Conservation (phyloP, 345 rosid genomes). For the Sisymbrium irio region DNA sequence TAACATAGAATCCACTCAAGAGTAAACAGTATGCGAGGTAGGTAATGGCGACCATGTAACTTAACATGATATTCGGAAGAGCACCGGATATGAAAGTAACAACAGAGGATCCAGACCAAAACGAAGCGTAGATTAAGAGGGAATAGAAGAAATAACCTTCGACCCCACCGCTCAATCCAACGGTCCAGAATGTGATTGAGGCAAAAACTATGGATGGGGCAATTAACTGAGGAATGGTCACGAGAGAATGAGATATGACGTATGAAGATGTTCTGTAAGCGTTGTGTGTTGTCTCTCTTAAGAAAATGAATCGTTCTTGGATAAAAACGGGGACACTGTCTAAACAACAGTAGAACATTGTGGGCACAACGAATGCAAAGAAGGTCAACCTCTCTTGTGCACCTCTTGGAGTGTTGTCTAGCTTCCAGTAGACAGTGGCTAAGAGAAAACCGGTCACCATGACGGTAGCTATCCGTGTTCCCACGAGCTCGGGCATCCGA, state of each 20-base stretch:
- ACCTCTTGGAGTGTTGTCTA: constrained; percentile 40
- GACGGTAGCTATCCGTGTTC: constrained; percentile 10
- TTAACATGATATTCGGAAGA: constrained; percentile 37
- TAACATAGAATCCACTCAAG: constrained; percentile 33
- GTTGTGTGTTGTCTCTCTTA: constrained; percentile 52
- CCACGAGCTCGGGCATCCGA: constrained; percentile 26
- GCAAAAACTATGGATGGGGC: constrained; percentile 41
- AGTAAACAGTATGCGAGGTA: constrained; percentile 40
- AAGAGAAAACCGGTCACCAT: constrained; percentile 39
- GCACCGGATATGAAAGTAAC: constrained; percentile 44
- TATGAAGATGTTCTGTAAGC: constrained; percentile 48
- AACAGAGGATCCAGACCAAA: constrained; percentile 72
- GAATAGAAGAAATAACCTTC: constrained; percentile 41
- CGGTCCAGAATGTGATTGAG: constrained; percentile 42
- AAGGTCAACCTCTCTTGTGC: constrained; percentile 39
- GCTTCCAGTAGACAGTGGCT: constrained; percentile 61
- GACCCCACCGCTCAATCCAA: constrained; percentile 45
- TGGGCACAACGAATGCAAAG: constrained; percentile 39
- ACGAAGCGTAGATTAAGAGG: constrained; percentile 37
- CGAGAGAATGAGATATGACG: constrained; percentile 43
- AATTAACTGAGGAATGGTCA: constrained; percentile 39
- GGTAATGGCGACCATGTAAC: constrained; percentile 42
- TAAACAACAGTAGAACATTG: constrained; percentile 39
- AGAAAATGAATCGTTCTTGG: constrained; percentile 72
- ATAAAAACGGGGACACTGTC: constrained; percentile 45